These are phyloP conservation scores for Ploettnerulaceae sp. DNA, from an alignment of 2,329 filamentous ascomycete genomes.

Conservation along the genomic window DNA sequence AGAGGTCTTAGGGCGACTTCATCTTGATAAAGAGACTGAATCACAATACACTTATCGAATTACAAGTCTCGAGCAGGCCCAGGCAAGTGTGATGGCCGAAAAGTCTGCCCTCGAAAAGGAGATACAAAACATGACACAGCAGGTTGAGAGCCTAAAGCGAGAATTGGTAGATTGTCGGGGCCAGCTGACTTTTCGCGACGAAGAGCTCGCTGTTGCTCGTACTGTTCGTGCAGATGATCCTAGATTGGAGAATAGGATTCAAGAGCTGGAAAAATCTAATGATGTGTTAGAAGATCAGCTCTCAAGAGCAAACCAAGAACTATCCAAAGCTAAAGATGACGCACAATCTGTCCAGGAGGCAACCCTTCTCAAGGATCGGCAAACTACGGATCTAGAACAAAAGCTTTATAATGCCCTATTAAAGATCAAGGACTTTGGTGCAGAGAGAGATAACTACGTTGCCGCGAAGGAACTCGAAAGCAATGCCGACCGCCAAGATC, in stretches of 20 bases:
- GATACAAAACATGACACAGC: slow-evolving; percentile 7
- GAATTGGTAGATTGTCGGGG: slow-evolving; percentile 18
- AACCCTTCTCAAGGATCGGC: slow-evolving; percentile 10
- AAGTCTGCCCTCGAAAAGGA: slow-evolving; percentile 17
- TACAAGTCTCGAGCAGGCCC: slow-evolving; percentile 20
- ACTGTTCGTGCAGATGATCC: slow-evolving; percentile 23
- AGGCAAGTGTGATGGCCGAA: slow-evolving; percentile 17
- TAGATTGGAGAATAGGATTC: slow-evolving; percentile 16
- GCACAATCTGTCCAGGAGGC: slow-evolving; percentile 9
- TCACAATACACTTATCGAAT: slow-evolving; percentile 21
- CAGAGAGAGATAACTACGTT: slow-evolving; percentile 26
- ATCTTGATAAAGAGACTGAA: slow-evolving; percentile 18
- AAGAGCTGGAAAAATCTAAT: slow-evolving; percentile 25
- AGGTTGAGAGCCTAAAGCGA: slow-evolving; percentile 18
- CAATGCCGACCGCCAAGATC: slow-evolving; percentile 18
- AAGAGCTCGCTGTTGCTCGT: slow-evolving; percentile 20
- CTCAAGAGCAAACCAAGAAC: slow-evolving; percentile 34
- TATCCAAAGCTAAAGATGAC: slow-evolving; percentile 18
- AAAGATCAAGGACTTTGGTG: slow-evolving; percentile 28
- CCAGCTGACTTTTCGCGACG: slow-evolving; percentile 20
- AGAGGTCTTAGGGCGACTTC: slow-evolving; percentile 20
- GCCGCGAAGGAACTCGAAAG: slow-evolving; percentile 28
- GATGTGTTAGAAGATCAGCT: slow-evolving; percentile 27
- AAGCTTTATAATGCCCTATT: slow-evolving; percentile 13
- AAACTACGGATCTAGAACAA: slow-evolving; percentile 12